Conservation (phyloP, 148 eudicot genomes). For the Camellia sinensis region DNA sequence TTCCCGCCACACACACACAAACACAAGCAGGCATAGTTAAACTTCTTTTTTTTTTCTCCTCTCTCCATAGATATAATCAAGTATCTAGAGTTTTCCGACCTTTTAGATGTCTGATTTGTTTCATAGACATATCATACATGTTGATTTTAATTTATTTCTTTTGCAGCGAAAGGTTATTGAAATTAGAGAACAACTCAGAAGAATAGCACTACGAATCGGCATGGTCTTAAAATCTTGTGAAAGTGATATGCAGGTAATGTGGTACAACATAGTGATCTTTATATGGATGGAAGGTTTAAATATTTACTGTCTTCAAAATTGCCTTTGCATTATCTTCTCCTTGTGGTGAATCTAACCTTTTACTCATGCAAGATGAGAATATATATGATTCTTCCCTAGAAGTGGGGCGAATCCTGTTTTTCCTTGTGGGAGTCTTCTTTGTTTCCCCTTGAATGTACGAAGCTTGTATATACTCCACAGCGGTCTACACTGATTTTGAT, state of each 20-base stretch:
- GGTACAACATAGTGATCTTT: not conserved
- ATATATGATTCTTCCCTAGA: not conserved
- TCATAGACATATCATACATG: not conserved
- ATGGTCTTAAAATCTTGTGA: conserved; percentile 77
- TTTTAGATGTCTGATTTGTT: not conserved
- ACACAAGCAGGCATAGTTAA: not conserved
- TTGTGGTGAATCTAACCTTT: not conserved
- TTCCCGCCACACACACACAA: too few species aligned
- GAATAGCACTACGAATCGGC: conserved; percentile 71
- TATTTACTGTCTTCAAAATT: not conserved
- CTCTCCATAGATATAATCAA: not conserved
- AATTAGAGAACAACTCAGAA: conserved; percentile 81
- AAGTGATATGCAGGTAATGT: conserved; percentile 72
- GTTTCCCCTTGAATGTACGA: not conserved
- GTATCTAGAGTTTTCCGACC: not conserved
- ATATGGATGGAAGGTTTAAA: not conserved
- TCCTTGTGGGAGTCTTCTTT: not conserved
- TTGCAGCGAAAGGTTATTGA: conserved; percentile 85
- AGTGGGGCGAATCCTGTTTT: not conserved
- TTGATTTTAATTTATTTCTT: conserved; percentile 15
- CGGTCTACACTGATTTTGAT: not conserved
- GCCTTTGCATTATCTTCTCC: not conserved
- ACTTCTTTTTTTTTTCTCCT: not conserved
- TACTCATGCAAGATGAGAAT: not conserved
- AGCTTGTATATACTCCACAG: not conserved